Evolutionary conservation across 2,329 filamentous ascomycete species (phyloP).

Genomic region (Fusarium citri): DNA sequence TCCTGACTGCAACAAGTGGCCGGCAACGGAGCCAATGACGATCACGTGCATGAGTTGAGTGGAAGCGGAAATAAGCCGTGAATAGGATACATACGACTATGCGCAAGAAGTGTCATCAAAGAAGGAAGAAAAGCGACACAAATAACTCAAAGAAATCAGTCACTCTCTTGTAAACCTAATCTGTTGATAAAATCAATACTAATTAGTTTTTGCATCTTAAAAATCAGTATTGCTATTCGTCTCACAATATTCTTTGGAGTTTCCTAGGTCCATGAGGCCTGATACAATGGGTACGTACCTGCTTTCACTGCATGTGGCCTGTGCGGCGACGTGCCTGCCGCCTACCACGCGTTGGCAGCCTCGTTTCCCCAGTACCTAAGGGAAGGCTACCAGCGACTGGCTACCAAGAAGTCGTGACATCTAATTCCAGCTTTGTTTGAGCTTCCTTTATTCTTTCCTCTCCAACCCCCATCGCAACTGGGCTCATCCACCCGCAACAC

Average conservation of each 20-base stretch:
- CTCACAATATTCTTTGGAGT: neutral
- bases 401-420: constrained; percentile 44
- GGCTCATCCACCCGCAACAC: constrained; percentile 22
- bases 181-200: neutral
- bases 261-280: neutral
- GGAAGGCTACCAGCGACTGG: constrained; percentile 32
- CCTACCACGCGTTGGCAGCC: constrained; percentile 30
- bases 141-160: neutral
- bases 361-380: constrained; percentile 42
- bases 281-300: constrained; percentile 20
- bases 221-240: neutral
- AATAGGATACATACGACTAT: neutral
- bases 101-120: neutral
- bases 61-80: neutral
- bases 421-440: constrained; percentile 28
- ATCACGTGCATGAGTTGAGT: constrained; percentile 31
- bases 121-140: neutral
- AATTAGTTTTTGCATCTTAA: neutral
- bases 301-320: constrained; percentile 17
- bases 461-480: constrained; percentile 43
- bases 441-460: constrained; percentile 36
- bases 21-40: constrained; percentile 35
- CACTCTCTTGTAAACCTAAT: neutral
- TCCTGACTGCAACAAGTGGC: constrained; percentile 21
- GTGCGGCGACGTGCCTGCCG: constrained; percentile 33